These are phyloP conservation scores for Sesbania bispinosa DNA, from an alignment of 306 rosid genomes.

Conservation along the genomic window DNA sequence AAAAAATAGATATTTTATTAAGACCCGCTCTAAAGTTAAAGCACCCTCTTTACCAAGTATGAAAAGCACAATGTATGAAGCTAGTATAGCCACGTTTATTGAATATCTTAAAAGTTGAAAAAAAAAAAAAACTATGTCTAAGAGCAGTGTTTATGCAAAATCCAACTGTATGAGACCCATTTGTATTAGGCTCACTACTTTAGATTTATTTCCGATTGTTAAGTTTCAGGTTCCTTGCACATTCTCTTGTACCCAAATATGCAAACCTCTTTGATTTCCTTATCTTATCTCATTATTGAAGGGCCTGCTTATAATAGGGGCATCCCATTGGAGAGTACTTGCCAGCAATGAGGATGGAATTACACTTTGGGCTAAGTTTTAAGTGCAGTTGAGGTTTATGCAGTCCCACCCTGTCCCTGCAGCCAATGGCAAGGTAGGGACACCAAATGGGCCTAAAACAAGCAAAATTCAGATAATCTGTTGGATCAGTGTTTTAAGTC, in stretches of 20 bases:
- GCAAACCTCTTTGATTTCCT: slow-evolving; percentile 17
- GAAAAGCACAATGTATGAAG: slow-evolving; percentile 40
- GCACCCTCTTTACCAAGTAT: background rate
- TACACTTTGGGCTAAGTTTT: slow-evolving; percentile 23
- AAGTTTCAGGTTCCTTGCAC: slow-evolving; percentile 27
- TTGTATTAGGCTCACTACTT: background rate
- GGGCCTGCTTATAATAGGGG: background rate
- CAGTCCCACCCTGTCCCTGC: slow-evolving; percentile 41
- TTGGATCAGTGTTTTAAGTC: slow-evolving; percentile 15
- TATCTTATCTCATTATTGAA: slow-evolving; percentile 38
- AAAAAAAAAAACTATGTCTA: background rate
- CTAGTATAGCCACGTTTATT: slow-evolving; percentile 48
- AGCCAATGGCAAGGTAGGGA: slow-evolving; percentile 33
- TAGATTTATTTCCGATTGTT: background rate
- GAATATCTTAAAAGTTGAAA: background rate
- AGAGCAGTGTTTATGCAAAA: slow-evolving; percentile 22
- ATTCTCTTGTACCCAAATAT: slow-evolving; percentile 31
- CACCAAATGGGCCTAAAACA: slow-evolving; percentile 33
- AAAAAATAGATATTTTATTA: slow-evolving; percentile 22
- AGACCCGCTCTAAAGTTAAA: background rate
- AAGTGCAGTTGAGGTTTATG: slow-evolving; percentile 25
- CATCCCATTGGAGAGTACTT: slow-evolving; percentile 33
- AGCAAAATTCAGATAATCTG: slow-evolving; percentile 13
- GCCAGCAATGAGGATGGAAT: slow-evolving; percentile 27
- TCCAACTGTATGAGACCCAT: slow-evolving; percentile 28